Base-by-base conservation (phyloP, 1,284 basidiomycete genomes). In the Psilocybe mexicana region DNA sequence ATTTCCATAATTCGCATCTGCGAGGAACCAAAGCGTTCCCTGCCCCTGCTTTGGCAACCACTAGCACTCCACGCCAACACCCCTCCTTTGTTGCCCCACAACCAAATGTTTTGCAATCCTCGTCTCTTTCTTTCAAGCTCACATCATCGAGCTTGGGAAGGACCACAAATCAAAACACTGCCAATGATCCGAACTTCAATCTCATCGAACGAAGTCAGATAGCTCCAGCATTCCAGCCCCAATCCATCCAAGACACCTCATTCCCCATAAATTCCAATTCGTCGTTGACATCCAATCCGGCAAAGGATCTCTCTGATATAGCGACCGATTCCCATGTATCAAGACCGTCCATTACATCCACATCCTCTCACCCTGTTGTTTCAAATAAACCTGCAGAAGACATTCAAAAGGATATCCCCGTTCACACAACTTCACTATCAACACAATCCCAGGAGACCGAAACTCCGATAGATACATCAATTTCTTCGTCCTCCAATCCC, bases 1-100 rank as follows among this genome's bases (percentile, higher is more conserved):
- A 90, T 74, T 90, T 89, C 64, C 85, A 84, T 59, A 86, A 87
- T 62, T 85, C 84, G 1, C 82, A 85, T 48, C 63, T 69, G 26
- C 65, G 72, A 54, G 69, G 69, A n/a, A 61, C 69, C 14, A 72
- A 73, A 57, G 57, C 67, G 10, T 67, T 66, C 43, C 57, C 68
- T 35, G 57, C 63, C 30, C 62, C 69, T 43, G 59, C 67, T 40
- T 44, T 69, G 26, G 54, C 63, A 12, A 67, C 68, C 28, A 61
- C 60, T n/a, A 67, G 68, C 28, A 61, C 60, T n/a, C 64, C 66
- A 52, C 63, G 63, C 36, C 65, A 59, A 26, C 61, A 67, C 33
- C 49, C 61, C 28, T 26, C 66, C 18, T 48, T 46, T 44, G 55
- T 57, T 33, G 18, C 12, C 55, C 50, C 43, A 44, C 4, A 57